Evolutionary conservation across 129 eudicot species (phyloP).

Genomic region (Chrysanthemum seticuspe): DNA sequence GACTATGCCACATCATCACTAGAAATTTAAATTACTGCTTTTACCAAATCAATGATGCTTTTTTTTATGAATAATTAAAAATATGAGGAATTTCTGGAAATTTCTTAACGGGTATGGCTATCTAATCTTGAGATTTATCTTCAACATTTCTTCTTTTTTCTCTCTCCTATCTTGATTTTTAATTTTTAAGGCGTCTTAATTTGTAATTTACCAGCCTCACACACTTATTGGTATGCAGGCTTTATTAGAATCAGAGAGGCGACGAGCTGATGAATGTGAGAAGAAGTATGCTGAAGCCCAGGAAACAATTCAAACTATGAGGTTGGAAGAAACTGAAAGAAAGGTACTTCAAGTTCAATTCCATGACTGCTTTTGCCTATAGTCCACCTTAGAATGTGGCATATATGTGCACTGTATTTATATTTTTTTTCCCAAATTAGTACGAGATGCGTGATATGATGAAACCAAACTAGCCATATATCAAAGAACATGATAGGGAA

Average conservation of each 20-base stretch:
- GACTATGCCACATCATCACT: no score
- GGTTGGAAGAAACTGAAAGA: conserved; percentile 74
- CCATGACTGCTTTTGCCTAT: conserved; percentile 1
- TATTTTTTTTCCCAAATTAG: not conserved
- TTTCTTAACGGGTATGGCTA: no score
- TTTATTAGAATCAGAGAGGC: conserved; percentile 61
- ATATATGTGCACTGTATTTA: conserved; percentile 4
- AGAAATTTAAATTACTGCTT: no score
- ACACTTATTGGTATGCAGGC: conserved; percentile 39
- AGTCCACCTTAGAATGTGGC: not conserved
- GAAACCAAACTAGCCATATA: conserved; percentile 6
- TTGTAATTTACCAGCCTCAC: conserved; percentile 1
- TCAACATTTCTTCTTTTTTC: not conserved
- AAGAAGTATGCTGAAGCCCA: conserved; percentile 57
- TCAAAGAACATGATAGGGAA: conserved; percentile 7
- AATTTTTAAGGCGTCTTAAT: not conserved
- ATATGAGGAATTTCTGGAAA: no score
- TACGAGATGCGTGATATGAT: not conserved
- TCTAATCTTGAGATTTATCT: not conserved
- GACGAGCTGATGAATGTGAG: conserved; percentile 75
- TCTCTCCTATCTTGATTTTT: conserved; percentile 13
- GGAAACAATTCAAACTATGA: conserved; percentile 63
- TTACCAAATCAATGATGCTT: no score
- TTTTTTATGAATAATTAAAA: no score
- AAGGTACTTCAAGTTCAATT: conserved; percentile 65